phyloP scores from a whole-genome alignment of 164 flowering plant genomes.

The Pachysandra terminalis region DNA sequence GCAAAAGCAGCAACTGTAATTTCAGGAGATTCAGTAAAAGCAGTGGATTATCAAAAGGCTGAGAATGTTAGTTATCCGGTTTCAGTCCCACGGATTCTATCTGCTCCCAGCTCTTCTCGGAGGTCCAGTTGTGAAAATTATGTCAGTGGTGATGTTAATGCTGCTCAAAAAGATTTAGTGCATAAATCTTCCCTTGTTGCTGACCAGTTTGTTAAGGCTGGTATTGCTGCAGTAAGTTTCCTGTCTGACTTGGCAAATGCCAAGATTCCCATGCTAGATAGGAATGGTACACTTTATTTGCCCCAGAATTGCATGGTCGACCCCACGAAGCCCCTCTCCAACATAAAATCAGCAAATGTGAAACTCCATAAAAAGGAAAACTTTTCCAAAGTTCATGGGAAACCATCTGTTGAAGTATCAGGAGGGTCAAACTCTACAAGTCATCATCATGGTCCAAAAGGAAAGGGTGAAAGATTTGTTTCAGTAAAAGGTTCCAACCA shows the following conservation, averaged over 20 bases:
- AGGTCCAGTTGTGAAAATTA: slow-evolving; percentile 32
- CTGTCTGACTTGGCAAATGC: slow-evolving; percentile 58
- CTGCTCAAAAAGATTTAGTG: slow-evolving; percentile 23
- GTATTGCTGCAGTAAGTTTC: slow-evolving; percentile 63
- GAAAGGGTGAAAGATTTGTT: slow-evolving; percentile 27
- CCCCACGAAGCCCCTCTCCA: slow-evolving; percentile 33
- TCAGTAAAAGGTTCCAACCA: slow-evolving; percentile 25
- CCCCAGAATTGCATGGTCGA: slow-evolving; percentile 47
- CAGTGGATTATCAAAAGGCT: slow-evolving; percentile 24
- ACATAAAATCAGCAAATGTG: slow-evolving; percentile 36
- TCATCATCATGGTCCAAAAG: slow-evolving; percentile 28
- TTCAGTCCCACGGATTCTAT: slow-evolving; percentile 30
- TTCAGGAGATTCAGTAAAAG: slow-evolving; percentile 32
- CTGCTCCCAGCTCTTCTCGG: slow-evolving; percentile 28
- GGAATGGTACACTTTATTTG: slow-evolving; percentile 28
- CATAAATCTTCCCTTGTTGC: slow-evolving; percentile 36
- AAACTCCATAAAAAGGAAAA: slow-evolving; percentile 41
- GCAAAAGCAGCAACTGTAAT: slow-evolving; percentile 29
- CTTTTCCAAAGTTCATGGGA: slow-evolving; percentile 29
- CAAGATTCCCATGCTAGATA: slow-evolving; percentile 53
- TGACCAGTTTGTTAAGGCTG: slow-evolving; percentile 66
- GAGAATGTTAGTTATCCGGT: slow-evolving; percentile 26
- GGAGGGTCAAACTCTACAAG: slow-evolving; percentile 24
- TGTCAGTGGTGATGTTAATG: slow-evolving; percentile 25
- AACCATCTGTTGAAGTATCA: slow-evolving; percentile 28